Conservation (phyloP, 192 early-diverging fungal species). For the Mortierella antarctica region DNA sequence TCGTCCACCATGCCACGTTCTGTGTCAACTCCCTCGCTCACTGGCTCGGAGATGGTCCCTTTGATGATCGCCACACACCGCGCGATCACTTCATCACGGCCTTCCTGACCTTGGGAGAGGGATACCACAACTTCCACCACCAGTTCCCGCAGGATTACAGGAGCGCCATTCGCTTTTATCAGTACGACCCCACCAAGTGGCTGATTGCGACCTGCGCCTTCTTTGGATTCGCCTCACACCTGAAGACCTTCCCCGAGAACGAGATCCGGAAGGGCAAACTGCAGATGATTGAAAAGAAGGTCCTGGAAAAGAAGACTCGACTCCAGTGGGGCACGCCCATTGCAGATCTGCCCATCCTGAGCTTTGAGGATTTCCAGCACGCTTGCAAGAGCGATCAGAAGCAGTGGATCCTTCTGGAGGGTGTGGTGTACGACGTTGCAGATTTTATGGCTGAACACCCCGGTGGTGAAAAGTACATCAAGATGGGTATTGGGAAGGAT, state of each 20-base stretch:
- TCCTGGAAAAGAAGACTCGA: constrained; percentile 66
- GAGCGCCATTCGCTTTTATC: constrained; percentile 81
- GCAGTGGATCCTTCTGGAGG: constrained; percentile 87
- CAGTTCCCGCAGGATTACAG: constrained; percentile 91
- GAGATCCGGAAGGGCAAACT: constrained; percentile 85
- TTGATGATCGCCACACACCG: constrained; percentile 87
- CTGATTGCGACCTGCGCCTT: constrained; percentile 70
- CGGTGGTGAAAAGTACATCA: constrained; percentile 62
- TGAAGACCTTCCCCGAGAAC: constrained; percentile 86
- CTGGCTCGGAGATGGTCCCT: constrained; percentile 79
- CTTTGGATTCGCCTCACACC: constrained; percentile 76
- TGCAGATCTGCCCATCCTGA: constrained; percentile 74
- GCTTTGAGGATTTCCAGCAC: constrained; percentile 72
- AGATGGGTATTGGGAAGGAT: neutral
- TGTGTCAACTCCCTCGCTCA: constrained; percentile 92
- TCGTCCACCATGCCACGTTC: constrained; percentile 91
- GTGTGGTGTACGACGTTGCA: constrained; percentile 85
- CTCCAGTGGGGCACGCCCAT: constrained; percentile 84
- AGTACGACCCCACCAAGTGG: constrained; percentile 94
- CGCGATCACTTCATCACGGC: constrained; percentile 88
- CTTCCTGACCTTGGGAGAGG: constrained; percentile 82
- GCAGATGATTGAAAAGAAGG: constrained; percentile 87
- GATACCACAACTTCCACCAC: constrained; percentile 92
- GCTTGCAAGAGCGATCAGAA: constrained; percentile 66
- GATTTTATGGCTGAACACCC: constrained; percentile 92